Base-by-base conservation (phyloP, 2,329 filamentous ascomycete genomes). In the Elsinoe ampelina region DNA sequence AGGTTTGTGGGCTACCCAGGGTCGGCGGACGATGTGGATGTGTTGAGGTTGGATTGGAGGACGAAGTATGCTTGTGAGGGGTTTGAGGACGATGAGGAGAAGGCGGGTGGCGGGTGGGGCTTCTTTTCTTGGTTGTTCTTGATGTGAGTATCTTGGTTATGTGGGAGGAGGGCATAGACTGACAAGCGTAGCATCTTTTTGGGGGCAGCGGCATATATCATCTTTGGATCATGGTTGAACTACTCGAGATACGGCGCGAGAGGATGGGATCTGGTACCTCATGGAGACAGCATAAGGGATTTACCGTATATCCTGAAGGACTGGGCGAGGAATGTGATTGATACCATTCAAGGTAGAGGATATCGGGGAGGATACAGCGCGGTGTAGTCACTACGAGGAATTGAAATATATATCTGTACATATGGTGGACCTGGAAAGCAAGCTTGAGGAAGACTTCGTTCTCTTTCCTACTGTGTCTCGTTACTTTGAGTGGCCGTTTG, bases 221-320 rank as follows among this genome's bases (percentile, higher is more conserved):
- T 97, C 70, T 97, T 97, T 68, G 91, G 92, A 62, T 95, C 91
- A 17, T 98, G 93, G 93, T 84, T 97, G 70, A 97, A 97, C 77
- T 97, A 97, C 79, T 96, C 90, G 75, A 87, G 91, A 60, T 95
- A 95, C 72, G 92, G 92, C 48, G 91, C 92, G 54, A 81, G 92
- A 43, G 93, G 93, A 58, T 97, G 91, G 91, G 93, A 97, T 66
- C 79, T 96, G 15, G 77, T 97, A 15, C 93, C 93, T 12, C 92
- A 97, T 69, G 87, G 87, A 62, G 93, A 98, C 71, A 87, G 88
- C 0, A 86, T 97, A 64, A 85, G 92, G 61, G 93, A 98, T 67
- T 74, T 96, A 17, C 93, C 93, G 2, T 97, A 96, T 68, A 79
- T 97, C 55, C 73, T 95, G 61, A 91, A 92, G 72, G 93, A 98